These are phyloP conservation scores for Pharnaceum exiguum DNA, from an alignment of 148 eudicot genomes.

Conservation along the genomic window DNA sequence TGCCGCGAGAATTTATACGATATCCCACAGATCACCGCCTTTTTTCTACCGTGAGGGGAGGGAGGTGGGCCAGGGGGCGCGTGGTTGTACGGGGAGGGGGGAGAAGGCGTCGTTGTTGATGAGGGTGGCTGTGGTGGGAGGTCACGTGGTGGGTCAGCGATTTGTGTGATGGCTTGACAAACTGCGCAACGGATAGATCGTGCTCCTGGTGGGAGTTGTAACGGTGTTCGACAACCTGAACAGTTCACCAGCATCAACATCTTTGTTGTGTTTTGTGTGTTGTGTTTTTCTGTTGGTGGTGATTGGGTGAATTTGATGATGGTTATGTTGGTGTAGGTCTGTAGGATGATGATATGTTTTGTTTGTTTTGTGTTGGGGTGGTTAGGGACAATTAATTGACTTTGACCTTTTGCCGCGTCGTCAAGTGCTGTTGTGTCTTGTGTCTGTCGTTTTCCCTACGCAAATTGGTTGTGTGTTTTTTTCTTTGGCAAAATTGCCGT, in stretches of 20 bases:
- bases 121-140: constrained; percentile 15
- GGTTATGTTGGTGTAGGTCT: too few relatives aligned
- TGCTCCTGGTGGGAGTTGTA: constrained; percentile 83
- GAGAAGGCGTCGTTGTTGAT: constrained; percentile 17
- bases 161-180: constrained; percentile 59
- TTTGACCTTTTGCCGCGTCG: too few relatives aligned
- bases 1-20: constrained; percentile 60
- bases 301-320: too few relatives aligned
- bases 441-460: too few relatives aligned
- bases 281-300: not conserved
- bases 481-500: too few relatives aligned
- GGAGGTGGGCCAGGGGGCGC: constrained; percentile 54
- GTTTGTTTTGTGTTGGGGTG: too few relatives aligned
- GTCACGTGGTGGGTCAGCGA: constrained; percentile 58
- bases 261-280: constrained; percentile 3
- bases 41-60: constrained; percentile 55
- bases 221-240: constrained; percentile 71
- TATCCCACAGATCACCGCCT: constrained; percentile 85
- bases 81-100: constrained; percentile 42
- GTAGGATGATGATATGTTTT: too few relatives aligned
- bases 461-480: too few relatives aligned
- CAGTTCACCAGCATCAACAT: constrained; percentile 80
- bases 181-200: constrained; percentile 74
- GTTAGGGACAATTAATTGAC: too few relatives aligned
- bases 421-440: too few relatives aligned